These are phyloP conservation scores for Colletotrichum tofieldiae DNA, from an alignment of 2,329 filamentous ascomycete genomes.

Conservation along the genomic window DNA sequence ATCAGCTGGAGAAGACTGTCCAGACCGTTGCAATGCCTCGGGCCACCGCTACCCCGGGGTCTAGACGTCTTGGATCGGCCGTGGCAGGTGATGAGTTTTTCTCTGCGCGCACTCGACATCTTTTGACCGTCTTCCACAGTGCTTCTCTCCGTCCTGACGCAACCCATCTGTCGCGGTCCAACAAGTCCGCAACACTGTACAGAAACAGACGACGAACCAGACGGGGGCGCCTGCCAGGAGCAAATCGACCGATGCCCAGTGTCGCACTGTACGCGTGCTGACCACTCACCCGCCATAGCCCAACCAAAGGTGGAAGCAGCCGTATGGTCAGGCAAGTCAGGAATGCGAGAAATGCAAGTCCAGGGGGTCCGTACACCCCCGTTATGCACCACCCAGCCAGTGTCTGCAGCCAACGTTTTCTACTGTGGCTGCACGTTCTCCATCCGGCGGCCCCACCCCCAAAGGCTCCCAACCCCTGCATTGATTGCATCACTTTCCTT, in stretches of 20 bases:
- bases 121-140: background rate
- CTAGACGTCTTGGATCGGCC: background rate
- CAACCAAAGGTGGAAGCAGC: background rate
- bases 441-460: background rate
- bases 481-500: slow-evolving; percentile 44
- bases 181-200: slow-evolving; percentile 12
- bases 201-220: background rate
- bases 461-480: slow-evolving; percentile 40
- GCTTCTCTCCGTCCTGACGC: background rate
- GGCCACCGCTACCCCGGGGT: background rate
- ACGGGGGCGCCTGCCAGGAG: background rate
- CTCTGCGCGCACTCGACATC: background rate
- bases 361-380: slow-evolving; percentile 12
- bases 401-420: slow-evolving; percentile 20
- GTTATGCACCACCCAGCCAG: slow-evolving; percentile 21
- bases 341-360: slow-evolving; percentile 16
- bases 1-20: slow-evolving; percentile 34
- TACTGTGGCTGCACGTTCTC: slow-evolving; percentile 27
- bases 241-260: background rate
- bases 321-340: slow-evolving; percentile 18
- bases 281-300: background rate
- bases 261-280: slow-evolving; percentile 25
- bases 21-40: slow-evolving; percentile 6
- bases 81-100: background rate
- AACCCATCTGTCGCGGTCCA: background rate